phyloP scores from a whole-genome alignment of 2,329 filamentous ascomycete species.

The Nakataea oryzae region DNA sequence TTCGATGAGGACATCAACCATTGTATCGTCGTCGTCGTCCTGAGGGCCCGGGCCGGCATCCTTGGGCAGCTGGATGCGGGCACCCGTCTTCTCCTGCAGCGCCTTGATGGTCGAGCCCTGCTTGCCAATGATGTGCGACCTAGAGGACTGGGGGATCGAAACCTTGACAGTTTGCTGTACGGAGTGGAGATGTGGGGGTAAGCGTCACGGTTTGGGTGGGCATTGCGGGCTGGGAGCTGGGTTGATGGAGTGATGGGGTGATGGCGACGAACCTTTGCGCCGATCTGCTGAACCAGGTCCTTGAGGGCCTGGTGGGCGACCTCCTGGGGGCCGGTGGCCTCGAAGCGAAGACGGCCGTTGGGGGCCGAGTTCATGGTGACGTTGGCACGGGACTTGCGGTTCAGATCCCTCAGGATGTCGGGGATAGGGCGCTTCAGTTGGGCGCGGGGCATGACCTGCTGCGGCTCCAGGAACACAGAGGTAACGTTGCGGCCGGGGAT shows the following conservation, averaged over 20 bases:
- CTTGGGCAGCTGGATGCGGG: slow-evolving; percentile 82
- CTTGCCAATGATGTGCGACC: slow-evolving; percentile 87
- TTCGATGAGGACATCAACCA: slow-evolving; percentile 79
- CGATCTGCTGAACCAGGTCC: slow-evolving; percentile 81
- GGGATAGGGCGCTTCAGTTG: slow-evolving; percentile 77
- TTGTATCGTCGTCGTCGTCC: slow-evolving; percentile 70
- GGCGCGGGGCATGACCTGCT: slow-evolving; percentile 63
- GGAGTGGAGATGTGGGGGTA: neutral
- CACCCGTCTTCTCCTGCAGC: slow-evolving; percentile 81
- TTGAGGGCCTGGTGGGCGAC: slow-evolving; percentile 80
- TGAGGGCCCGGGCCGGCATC: slow-evolving; percentile 42
- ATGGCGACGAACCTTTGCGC: slow-evolving; percentile 56
- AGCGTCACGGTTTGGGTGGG: neutral
- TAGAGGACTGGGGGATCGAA: slow-evolving; percentile 70
- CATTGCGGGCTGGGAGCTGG: neutral
- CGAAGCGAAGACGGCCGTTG: slow-evolving; percentile 67
- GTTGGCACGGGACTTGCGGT: slow-evolving; percentile 79
- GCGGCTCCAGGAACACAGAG: slow-evolving; percentile 60
- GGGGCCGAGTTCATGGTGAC: slow-evolving; percentile 68
- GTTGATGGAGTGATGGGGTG: neutral
- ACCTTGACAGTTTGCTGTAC: slow-evolving; percentile 52
- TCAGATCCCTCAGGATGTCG: slow-evolving; percentile 85
- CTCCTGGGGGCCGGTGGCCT: slow-evolving; percentile 74
- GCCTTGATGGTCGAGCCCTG: slow-evolving; percentile 83
- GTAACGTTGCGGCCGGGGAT: slow-evolving; percentile 80